A percentile compares a stretch with the other conserved stretches of the same genome.
Conservation (phyloP, 1,139 yeast genomes). For the Hanseniaspora uvarum region DNA sequence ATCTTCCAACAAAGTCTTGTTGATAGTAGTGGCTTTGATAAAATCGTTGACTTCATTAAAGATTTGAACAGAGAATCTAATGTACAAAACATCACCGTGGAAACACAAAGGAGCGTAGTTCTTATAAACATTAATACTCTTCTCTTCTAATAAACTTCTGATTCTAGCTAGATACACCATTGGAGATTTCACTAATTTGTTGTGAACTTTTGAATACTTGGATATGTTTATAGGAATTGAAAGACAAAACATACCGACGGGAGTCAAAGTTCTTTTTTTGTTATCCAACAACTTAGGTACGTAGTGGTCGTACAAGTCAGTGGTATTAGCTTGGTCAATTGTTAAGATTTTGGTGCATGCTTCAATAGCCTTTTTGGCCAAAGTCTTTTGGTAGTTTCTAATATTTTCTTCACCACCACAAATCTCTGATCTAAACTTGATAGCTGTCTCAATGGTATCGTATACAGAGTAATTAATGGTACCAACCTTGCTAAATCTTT, state of each 20-base stretch:
- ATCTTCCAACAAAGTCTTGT: slow-evolving; percentile 5
- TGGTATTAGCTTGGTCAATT: slow-evolving; percentile 27
- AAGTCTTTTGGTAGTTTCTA: slow-evolving; percentile 37
- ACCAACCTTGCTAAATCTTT: slow-evolving; percentile 33
- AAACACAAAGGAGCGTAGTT: slow-evolving; percentile 41
- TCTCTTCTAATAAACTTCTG: slow-evolving; percentile 22
- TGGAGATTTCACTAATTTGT: slow-evolving; percentile 17
- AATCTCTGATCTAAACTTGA: slow-evolving; percentile 41
- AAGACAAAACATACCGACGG: slow-evolving; percentile 24
- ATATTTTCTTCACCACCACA: slow-evolving; percentile 59
- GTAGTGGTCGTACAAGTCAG: slow-evolving; percentile 2
- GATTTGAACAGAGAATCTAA: slow-evolving; percentile 51
- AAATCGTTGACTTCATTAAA: slow-evolving; percentile 51
- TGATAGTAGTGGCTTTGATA: slow-evolving; percentile 21
- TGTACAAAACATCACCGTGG: slow-evolving; percentile 38
- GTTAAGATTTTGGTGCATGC: slow-evolving; percentile 26
- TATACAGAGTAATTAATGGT: slow-evolving; percentile 33
- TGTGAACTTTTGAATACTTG: slow-evolving; percentile 19
- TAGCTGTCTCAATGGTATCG: slow-evolving; percentile 36
- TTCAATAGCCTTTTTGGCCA: slow-evolving; percentile 39
- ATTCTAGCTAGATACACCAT: slow-evolving; percentile 18
- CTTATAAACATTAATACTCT: slow-evolving; percentile 29
- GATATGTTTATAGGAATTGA: slow-evolving; percentile 30
- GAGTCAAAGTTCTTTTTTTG: slow-evolving; percentile 19
- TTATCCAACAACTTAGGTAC: slow-evolving; percentile 21